Base-by-base conservation (phyloP, 176 grass and related monocot species). In the Carex pumila region DNA sequence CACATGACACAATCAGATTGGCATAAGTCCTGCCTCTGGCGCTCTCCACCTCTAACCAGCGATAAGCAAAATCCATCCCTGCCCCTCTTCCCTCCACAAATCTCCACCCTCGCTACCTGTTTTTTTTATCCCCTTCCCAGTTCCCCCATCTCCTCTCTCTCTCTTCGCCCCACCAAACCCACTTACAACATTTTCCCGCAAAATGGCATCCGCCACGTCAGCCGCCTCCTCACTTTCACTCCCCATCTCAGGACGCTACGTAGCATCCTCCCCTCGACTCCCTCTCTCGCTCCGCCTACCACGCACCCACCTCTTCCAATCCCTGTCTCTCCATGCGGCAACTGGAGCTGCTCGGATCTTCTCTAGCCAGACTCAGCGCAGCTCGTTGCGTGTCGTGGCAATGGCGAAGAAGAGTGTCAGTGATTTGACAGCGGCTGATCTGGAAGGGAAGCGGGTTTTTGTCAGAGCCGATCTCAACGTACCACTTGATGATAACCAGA, bases 401-500 rank as follows among this genome's bases (percentile, higher is more conserved):
- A 77, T 77, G 72, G 63, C 86, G 9, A 88, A 88, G 86, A 88
- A 84, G 81, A 88, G 86, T 37, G 86, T 88, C 6, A 60, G 86
- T 25, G 86, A 75, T 65, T 29, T 88, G 37, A 84, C 59, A 9
- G 47, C 12, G 32, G 45, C 3, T 7, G 86, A 88, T 47, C 56
- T 88, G 30, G 74, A 84, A 63, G 86, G 86, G 70, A 88, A 88
- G 81, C 84, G 66, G 80, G 86, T 88, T 36, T 84, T 88, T 64
- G 81, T 88, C 57, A 88, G 86, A 65, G 86, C 82, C 13, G 86
- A 88, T 79, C 80, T 84, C 61, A 88, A 88, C 55, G 86, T 88
- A 12, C 86, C 86, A 4, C 36, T 88, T 72, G 86, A 88, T 45
- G 86, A 84, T 18, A 84, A 9, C 80, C 86, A 76, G 45, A 88